phyloP scores from a whole-genome alignment of 805 yeast genomes.

The Cyberlindnera japonica region DNA sequence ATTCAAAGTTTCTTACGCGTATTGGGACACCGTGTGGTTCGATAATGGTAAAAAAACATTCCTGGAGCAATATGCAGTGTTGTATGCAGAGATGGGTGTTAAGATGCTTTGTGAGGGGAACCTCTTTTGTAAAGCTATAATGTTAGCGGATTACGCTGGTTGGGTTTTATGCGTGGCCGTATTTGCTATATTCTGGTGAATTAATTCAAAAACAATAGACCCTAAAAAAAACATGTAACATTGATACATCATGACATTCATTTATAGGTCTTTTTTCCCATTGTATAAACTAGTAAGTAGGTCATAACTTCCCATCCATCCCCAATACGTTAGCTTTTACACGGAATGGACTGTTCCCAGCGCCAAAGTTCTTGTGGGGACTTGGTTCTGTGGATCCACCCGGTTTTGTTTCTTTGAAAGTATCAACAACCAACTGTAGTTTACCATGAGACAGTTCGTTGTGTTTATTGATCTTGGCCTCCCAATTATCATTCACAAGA shows the following conservation, averaged over 20 bases:
- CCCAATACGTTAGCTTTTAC: conserved; percentile 9
- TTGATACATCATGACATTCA: no score
- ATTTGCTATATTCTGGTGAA: neutral
- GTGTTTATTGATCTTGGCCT: conserved; percentile 40
- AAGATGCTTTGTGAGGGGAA: conserved; percentile 1
- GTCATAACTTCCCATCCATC: neutral
- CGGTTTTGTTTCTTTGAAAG: conserved; percentile 36
- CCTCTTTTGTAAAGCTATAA: neutral
- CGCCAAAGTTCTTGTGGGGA: conserved; percentile 21
- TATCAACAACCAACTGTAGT: conserved; percentile 42
- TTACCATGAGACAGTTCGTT: conserved; percentile 41
- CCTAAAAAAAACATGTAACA: no score
- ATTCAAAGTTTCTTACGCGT: neutral
- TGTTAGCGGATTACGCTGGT: neutral
- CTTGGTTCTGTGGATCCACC: conserved; percentile 7
- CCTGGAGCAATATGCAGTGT: neutral
- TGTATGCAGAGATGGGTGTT: neutral
- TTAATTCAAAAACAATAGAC: no score
- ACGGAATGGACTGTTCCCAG: conserved; percentile 24
- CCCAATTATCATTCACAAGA: conserved; percentile 37
- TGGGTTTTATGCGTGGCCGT: neutral
- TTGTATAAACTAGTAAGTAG: no score
- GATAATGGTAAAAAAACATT: conserved; percentile 3
- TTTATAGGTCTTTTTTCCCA: no score
- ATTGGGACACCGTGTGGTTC: conserved; percentile 2